A percentile compares a stretch with the other conserved stretches of the same genome.
Evolutionary conservation across 805 yeast species (phyloP).

Genomic region (Candida chilensis): DNA sequence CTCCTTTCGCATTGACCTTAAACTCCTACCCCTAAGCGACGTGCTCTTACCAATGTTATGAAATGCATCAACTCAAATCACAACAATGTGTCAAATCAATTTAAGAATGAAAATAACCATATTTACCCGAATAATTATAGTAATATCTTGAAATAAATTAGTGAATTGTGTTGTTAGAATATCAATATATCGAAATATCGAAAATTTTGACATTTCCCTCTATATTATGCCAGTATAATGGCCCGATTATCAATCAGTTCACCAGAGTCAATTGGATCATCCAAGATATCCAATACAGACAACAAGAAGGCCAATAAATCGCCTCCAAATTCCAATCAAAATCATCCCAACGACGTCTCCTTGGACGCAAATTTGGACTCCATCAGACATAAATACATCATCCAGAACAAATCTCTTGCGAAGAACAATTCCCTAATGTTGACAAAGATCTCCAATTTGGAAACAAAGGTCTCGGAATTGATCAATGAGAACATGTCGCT

Average conservation of each 20-base stretch:
- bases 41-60: too few species aligned
- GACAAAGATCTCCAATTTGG: conserved; percentile 43
- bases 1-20: too few species aligned
- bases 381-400: conserved; percentile 18
- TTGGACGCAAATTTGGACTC: conserved; percentile 8
- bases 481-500: conserved; percentile 39
- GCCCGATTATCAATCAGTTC: not conserved
- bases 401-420: conserved; percentile 55
- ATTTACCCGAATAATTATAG: too few species aligned
- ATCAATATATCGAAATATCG: too few species aligned
- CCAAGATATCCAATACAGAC: not conserved
- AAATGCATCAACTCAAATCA: too few species aligned
- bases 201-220: too few species aligned
- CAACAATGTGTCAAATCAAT: too few species aligned
- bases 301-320: not conserved
- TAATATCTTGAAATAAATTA: too few species aligned
- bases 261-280: not conserved
- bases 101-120: too few species aligned
- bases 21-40: too few species aligned
- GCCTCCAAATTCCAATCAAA: not conserved
- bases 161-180: too few species aligned
- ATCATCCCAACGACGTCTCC: not conserved
- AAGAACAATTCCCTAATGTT: conserved; percentile 45
- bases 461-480: conserved; percentile 37
- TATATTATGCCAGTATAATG: not conserved